Evolutionary conservation across 1,284 basidiomycete species (phyloP).

Genomic region (Boletus smithii): DNA sequence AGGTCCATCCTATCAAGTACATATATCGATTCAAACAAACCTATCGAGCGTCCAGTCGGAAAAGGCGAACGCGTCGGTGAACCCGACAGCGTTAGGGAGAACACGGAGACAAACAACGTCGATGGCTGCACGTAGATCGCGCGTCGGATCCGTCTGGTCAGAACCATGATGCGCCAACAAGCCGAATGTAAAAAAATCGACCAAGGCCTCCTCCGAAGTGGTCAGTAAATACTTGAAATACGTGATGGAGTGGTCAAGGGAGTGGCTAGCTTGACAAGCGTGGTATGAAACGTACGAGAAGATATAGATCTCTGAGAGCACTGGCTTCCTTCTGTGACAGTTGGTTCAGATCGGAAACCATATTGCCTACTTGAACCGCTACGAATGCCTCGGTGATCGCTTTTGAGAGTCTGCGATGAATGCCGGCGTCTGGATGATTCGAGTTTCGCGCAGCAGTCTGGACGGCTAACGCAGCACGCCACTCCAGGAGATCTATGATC

Average conservation of each 20-base stretch:
- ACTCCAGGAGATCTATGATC: conserved; percentile 52
- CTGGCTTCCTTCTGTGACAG: conserved; percentile 33
- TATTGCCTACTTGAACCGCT: conserved; percentile 49
- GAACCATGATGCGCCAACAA: conserved; percentile 35
- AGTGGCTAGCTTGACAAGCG: too few species aligned
- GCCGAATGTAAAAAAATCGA: conserved; percentile 57
- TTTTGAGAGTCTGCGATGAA: conserved; percentile 55
- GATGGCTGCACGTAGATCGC: conserved; percentile 54
- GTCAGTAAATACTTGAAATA: conserved; percentile 60
- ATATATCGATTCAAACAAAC: conserved; percentile 39
- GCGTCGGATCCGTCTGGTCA: conserved; percentile 42
- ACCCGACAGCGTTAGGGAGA: conserved; percentile 64
- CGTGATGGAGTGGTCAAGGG: not conserved
- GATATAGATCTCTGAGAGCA: conserved; percentile 45
- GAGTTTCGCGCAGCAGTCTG: conserved; percentile 42
- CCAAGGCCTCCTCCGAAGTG: conserved; percentile 51
- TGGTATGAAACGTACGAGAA: conserved; percentile 54
- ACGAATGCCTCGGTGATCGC: conserved; percentile 70
- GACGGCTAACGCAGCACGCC: conserved; percentile 60
- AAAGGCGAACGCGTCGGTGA: conserved; percentile 76
- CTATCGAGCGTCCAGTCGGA: conserved; percentile 76
- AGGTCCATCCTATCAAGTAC: not conserved
- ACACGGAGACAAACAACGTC: conserved; percentile 49
- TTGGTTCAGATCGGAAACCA: conserved; percentile 38
- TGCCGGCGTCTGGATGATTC: conserved; percentile 46